Evolutionary conservation across 371 early-diverging fungal genomes (phyloP), one percentile per base, ranked within the genome.

Genomic region (Zychaea mexicana): DNA sequence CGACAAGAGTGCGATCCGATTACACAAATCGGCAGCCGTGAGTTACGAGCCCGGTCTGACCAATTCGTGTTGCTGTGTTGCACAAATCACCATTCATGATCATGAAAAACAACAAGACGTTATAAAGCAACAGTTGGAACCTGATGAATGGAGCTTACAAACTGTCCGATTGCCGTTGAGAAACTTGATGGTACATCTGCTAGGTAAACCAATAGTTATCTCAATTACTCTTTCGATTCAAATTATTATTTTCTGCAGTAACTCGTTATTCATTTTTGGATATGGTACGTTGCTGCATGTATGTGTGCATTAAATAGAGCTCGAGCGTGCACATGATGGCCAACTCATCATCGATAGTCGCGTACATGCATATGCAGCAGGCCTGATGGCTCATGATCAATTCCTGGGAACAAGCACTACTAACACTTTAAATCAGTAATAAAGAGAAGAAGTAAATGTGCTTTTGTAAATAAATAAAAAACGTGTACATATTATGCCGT

Each of bases 1-100:
- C 7, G 32, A 31, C 10, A 67, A 27, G 52, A 42, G 28, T 55
- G 66, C 33, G 62, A 69, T 70, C 5, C 38, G 7, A 21, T 31
- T 65, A 31, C 38, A 49, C 54, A 52, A 54, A 32, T 28, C 52
- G 10, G n/a, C n/a, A n/a, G 76, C 82, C 19, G 65, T 85, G 9
- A 72, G 82, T 8, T 88, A 86, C 62, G 89, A 89, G 45, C 88
- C 89, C 2, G 87, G 87, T 1, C 33, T 89, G 57, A 83, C 85
- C 9, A 74, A 79, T 45, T 87, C 88, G 2, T 79, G 81, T 31
- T 78, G 85, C 9, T 73, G 68, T 24, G 69, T 84, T 21, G 86
- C 77, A 17, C 62, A 74, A 24, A 67, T 81, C 21, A 69, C 64
- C 12, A 70, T 76, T 54, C 63, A 67, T 68, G 26, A 46, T 46